Percentiles rank a stretch among this genome's conserved stretches.
phyloP scores from a whole-genome alignment of 257 asterid species.

The Capsicum rhomboideum region DNA sequence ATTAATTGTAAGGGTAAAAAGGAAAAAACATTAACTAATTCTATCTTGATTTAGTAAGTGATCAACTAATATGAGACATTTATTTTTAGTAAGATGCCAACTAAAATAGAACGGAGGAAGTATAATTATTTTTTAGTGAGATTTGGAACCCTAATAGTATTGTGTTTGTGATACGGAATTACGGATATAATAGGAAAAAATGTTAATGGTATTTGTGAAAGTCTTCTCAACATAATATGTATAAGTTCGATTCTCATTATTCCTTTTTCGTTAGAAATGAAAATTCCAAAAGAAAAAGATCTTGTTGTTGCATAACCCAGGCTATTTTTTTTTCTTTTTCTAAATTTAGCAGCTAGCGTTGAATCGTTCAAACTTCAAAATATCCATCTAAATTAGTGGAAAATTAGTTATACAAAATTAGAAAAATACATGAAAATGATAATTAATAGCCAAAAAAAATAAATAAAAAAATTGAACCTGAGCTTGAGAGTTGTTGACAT shows the following conservation, averaged over 20 bases:
- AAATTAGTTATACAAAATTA: background rate
- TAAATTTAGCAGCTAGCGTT: background rate
- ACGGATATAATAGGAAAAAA: background rate
- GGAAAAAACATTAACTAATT: too few relatives aligned
- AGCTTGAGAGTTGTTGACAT: constrained; percentile 83
- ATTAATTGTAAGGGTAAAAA: too few relatives aligned
- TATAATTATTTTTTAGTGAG: too few relatives aligned
- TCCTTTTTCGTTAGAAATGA: background rate
- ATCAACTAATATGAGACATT: too few relatives aligned
- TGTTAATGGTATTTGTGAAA: background rate
- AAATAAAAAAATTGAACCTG: constrained; percentile 34
- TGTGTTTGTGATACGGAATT: background rate
- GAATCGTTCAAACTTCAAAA: background rate
- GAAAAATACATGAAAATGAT: background rate
- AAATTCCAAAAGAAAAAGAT: background rate
- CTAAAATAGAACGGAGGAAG: too few relatives aligned
- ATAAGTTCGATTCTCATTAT: background rate
- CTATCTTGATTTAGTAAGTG: too few relatives aligned
- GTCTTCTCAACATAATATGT: background rate
- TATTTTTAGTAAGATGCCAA: too few relatives aligned
- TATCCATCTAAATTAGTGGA: background rate
- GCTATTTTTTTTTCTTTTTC: background rate
- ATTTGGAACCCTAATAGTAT: background rate
- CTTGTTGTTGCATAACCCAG: background rate
- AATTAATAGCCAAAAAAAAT: background rate